Percentiles rank a stretch among this genome's conserved stretches.
These are phyloP conservation scores for Sporothrix humicola DNA, from an alignment of 2,329 filamentous ascomycete genomes.

Conservation along the genomic window DNA sequence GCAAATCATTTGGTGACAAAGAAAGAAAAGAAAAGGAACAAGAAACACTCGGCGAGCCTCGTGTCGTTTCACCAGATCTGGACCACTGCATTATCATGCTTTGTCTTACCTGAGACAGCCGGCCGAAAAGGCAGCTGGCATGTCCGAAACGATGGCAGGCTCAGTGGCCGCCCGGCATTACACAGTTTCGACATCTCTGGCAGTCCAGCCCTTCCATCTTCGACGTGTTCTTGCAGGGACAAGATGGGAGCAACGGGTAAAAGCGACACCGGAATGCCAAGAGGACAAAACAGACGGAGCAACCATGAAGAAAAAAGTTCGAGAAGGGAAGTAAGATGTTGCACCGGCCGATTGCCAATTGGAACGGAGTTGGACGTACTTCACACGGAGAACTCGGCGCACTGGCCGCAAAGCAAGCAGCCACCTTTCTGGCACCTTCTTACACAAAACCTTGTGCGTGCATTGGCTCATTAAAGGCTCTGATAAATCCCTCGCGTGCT, in stretches of 20 bases:
- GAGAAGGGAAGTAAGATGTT: background rate
- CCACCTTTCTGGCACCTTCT: background rate
- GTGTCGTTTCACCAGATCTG: constrained; percentile 3
- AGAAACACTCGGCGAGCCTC: constrained; percentile 4
- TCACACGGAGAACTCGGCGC: background rate
- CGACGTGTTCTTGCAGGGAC: background rate
- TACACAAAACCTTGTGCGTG: background rate
- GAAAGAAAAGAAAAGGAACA: background rate
- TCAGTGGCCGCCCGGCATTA: background rate
- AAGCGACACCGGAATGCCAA: background rate
- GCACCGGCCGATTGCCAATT: background rate
- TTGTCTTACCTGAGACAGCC: background rate
- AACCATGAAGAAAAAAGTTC: background rate
- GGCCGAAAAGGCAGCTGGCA: background rate
- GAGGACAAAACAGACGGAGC: background rate
- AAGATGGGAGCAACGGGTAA: background rate
- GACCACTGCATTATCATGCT: background rate
- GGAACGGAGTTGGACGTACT: constrained; percentile 7
- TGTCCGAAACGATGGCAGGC: background rate
- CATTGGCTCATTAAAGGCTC: background rate
- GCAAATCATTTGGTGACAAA: background rate
- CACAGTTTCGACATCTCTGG: background rate
- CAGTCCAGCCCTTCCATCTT: background rate
- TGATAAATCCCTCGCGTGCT: constrained; percentile 13
- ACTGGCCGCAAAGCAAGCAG: background rate